Conservation (phyloP, 225 moss, liverwort and hornwort species). For the Antitrichia curtipendula region DNA sequence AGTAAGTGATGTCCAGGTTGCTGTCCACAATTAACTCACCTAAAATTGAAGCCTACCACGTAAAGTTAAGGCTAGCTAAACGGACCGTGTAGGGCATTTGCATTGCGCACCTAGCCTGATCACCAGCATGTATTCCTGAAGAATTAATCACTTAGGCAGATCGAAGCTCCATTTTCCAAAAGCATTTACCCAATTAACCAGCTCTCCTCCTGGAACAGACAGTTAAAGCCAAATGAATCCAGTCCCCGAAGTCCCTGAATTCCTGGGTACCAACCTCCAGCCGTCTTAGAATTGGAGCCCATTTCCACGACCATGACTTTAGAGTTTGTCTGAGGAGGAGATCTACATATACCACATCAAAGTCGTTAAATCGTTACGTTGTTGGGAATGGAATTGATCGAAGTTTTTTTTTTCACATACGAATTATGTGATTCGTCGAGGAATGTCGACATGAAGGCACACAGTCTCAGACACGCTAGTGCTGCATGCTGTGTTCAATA, state of each 20-base stretch:
- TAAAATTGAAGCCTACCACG: background rate
- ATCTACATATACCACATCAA: background rate
- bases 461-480: background rate
- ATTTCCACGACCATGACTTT: background rate
- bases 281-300: background rate
- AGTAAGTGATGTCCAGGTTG: background rate
- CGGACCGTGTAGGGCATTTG: background rate
- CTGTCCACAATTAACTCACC: background rate
- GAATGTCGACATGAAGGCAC: background rate
- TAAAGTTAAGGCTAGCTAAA: background rate
- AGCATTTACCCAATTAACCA: background rate
- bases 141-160: background rate
- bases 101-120: background rate
- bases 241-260: too few species aligned
- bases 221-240: background rate
- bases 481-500: background rate
- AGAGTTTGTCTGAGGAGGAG: background rate
- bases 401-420: background rate
- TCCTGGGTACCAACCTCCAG: background rate
- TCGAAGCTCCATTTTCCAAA: background rate
- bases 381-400: background rate
- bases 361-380: background rate
- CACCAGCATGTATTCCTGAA: background rate
- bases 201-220: background rate
- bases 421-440: background rate